Conservation (phyloP, 768 basidiomycete genomes). For the Russula lepida region DNA sequence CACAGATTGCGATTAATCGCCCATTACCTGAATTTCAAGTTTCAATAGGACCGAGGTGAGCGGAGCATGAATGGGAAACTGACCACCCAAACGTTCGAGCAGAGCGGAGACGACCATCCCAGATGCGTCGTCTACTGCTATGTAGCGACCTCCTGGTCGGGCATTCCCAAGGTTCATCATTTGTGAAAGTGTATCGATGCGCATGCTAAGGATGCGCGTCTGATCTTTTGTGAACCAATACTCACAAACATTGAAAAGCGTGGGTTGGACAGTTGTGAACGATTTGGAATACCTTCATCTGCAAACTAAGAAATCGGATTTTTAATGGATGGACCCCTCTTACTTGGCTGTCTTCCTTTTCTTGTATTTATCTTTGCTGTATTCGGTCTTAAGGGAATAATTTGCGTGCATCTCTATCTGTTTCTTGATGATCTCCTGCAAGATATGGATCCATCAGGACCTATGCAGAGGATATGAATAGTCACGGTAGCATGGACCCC, state of each 20-base stretch:
- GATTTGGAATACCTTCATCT: constrained; percentile 68
- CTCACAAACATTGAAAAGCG: constrained; percentile 76
- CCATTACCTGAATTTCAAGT: constrained; percentile 52
- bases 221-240: constrained; percentile 87
- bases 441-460: constrained; percentile 5
- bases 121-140: constrained; percentile 88
- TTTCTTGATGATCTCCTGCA: constrained; percentile 86
- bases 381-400: constrained; percentile 92
- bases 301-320: constrained; percentile 6
- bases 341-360: constrained; percentile 97
- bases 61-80: constrained; percentile 16
- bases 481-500: constrained; percentile 71
- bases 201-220: constrained; percentile 69
- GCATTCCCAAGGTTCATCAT: constrained; percentile 78
- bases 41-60: background rate
- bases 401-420: constrained; percentile 92
- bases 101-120: constrained; percentile 81
- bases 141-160: constrained; percentile 75
- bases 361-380: constrained; percentile 97
- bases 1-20: constrained; percentile 73
- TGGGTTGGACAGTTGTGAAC: constrained; percentile 84
- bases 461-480: background rate
- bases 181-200: constrained; percentile 83
- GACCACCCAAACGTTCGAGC: constrained; percentile 81
- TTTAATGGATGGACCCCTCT: constrained; percentile 22